Evolutionary conservation across 129 eudicot genomes (phyloP), one percentile per base, ranked within the genome.

Genomic region (Chrysanthemum lavandulifolium): DNA sequence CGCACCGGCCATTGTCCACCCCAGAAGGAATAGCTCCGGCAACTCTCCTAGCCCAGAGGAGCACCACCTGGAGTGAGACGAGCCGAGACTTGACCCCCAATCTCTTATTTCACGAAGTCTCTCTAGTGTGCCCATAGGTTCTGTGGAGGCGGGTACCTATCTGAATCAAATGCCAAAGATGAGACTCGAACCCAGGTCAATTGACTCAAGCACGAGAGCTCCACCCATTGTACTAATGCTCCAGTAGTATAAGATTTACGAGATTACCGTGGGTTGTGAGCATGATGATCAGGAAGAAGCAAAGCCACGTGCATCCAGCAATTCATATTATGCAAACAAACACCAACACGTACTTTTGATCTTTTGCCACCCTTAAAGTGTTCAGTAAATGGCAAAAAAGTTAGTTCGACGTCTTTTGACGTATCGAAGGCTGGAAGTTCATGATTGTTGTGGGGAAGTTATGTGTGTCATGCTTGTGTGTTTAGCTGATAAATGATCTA

Each of bases 301-400:
- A 55, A 8, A 18, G 60, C 50, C 77, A 73, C 53, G 70, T 62
- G 70, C 77, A 29, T 27, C 50, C 61, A 61, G 3, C 27, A 57
- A 18, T 8, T 16, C 56, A 36, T 36, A 36, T 36, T 71, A 71
- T 57, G 67, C 56, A 43, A 58, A 60, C 48, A 60, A 71, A 61
- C 68, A 72, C 51, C 10, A 54, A 13, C 40, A 53, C 25, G 25
- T 23, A 23, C 71, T 74, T 52, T 64, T 31, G 71, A 74, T 33
- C 11, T 25, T 72, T 27, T 45, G 68, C 68, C 68, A 72, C 69
- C 53, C 64, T 33, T 62, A 74, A 74, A 74, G 78, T 50, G 62
- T 52, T 27, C 12, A 40, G 40, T 74, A 52, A 51, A 64, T 62
- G 60, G 61, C 77, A 3, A 61, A 73, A 61, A 61, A 52, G 71